Conservation (phyloP, 192 early-diverging fungal genomes). For the Rhizophagus clarus region DNA sequence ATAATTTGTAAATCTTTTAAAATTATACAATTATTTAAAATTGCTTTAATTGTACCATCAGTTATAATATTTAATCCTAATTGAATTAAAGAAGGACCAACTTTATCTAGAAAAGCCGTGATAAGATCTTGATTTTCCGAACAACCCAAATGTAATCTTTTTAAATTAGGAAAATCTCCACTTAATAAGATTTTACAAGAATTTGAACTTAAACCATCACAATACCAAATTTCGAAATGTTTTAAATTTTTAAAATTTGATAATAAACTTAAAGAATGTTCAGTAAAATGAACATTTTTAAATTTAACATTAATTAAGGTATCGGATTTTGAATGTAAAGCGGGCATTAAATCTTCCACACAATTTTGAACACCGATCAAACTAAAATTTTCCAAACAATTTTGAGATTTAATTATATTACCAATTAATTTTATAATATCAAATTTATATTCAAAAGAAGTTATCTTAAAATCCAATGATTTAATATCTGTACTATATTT, state of each 20-base stretch:
- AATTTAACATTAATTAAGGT: background rate
- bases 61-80: conserved; percentile 7
- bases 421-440: background rate
- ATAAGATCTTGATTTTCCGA: background rate
- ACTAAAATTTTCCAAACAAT: background rate
- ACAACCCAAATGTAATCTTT: background rate
- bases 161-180: conserved; percentile 2
- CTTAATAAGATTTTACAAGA: background rate
- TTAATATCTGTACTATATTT: background rate
- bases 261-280: background rate
- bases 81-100: background rate
- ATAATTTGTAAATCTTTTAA: background rate
- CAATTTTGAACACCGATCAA: background rate
- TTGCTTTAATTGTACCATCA: background rate
- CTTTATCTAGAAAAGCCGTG: background rate
- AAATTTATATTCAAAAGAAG: conserved; percentile 12
- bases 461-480: background rate
- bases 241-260: background rate
- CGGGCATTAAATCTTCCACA: background rate
- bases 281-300: conserved; percentile 1
- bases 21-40: background rate
- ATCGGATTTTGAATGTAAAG: background rate
- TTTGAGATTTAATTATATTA: background rate
- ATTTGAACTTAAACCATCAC: background rate
- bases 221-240: background rate